Evolutionary conservation across 176 grass and related monocot species (phyloP).

Genomic region (Triticum monococcum): DNA sequence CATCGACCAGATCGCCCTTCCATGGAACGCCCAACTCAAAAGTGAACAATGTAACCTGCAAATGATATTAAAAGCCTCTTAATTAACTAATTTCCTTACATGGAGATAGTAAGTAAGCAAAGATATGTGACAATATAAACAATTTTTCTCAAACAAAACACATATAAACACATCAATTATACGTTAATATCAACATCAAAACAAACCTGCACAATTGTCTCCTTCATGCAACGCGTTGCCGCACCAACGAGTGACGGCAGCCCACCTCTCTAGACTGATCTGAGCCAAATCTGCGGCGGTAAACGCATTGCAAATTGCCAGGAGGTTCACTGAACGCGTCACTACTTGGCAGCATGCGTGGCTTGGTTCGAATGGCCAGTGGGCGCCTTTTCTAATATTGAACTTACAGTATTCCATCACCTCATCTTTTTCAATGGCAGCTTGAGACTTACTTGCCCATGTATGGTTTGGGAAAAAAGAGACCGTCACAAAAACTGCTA

Average conservation of each 20-base stretch:
- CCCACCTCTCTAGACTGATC: background rate
- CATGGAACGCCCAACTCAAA: too few relatives aligned
- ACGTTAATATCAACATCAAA: background rate
- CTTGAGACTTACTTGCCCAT: background rate
- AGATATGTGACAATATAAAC: too few relatives aligned
- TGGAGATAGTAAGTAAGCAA: too few relatives aligned
- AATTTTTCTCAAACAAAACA: too few relatives aligned
- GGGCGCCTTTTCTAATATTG: background rate
- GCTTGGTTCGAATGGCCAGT: background rate
- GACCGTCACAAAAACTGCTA: background rate
- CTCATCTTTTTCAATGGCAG: background rate
- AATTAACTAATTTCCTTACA: too few relatives aligned
- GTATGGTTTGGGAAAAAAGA: background rate
- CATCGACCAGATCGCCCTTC: too few relatives aligned
- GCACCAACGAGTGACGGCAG: background rate
- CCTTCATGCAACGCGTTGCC: background rate
- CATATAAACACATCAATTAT: background rate
- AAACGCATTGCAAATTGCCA: background rate
- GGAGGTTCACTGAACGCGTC: background rate
- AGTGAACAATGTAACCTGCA: too few relatives aligned
- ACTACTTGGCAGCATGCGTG: background rate
- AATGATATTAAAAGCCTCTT: too few relatives aligned
- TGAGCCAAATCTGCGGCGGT: background rate
- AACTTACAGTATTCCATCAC: background rate
- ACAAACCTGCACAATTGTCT: background rate